Percentiles rank a stretch among this genome's conserved stretches.
Conservation (phyloP, 495 filamentous ascomycete genomes). For the Penicillium longicatenatum region DNA sequence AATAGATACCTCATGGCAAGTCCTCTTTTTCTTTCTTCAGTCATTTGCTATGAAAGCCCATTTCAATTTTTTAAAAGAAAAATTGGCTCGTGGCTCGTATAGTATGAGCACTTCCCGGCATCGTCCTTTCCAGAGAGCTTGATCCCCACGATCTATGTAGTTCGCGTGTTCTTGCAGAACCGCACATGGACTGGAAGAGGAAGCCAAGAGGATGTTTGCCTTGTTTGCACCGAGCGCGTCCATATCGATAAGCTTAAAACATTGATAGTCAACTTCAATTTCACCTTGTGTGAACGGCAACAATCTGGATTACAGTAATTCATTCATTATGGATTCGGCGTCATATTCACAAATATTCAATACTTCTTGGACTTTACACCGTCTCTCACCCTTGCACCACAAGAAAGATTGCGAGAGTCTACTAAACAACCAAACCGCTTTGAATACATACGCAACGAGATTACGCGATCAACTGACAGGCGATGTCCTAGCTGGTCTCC, state of each 20-base stretch:
- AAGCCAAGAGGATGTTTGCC: conserved; percentile 2
- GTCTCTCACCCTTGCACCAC: conserved; percentile 56
- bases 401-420: conserved; percentile 43
- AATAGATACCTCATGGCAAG: conserved; percentile 6
- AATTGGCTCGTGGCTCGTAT: too few relatives aligned
- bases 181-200: neutral
- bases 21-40: neutral
- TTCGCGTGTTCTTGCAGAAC: too few relatives aligned
- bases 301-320: neutral
- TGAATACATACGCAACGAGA: conserved; percentile 50
- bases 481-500: conserved; percentile 47
- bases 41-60: neutral
- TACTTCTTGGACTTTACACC: conserved; percentile 57
- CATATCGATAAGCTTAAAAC: conserved; percentile 13
- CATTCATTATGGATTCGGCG: conserved; percentile 28
- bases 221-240: conserved; percentile 31
- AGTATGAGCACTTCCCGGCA: too few relatives aligned
- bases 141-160: too few relatives aligned
- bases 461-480: conserved; percentile 57
- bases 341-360: conserved; percentile 48
- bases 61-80: too few relatives aligned
- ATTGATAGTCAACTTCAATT: neutral
- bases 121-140: too few relatives aligned
- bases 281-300: neutral
- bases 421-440: conserved; percentile 35